Conservation (phyloP, 257 asterid species). For the Apocynum venetum region DNA sequence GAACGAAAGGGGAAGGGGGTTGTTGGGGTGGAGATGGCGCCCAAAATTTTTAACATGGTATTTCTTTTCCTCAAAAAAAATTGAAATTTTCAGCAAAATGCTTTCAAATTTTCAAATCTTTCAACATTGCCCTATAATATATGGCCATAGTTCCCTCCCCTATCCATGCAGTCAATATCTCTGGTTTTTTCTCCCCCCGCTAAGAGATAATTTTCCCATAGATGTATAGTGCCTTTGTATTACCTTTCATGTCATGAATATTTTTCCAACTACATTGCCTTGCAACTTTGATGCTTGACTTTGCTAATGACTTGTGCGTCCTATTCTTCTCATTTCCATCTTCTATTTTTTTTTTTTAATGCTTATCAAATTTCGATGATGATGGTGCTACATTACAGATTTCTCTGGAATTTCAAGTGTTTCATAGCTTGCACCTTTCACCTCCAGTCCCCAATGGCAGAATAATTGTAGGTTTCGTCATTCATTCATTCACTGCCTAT, state of each 20-base stretch:
- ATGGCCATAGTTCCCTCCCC: too few relatives aligned
- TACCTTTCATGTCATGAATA: not conserved
- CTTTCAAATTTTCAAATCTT: too few relatives aligned
- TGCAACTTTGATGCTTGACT: not conserved
- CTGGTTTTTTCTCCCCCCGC: not conserved
- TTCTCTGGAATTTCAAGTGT: slow-evolving; percentile 72
- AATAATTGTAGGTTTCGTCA: slow-evolving; percentile 52
- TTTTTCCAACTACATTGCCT: not conserved
- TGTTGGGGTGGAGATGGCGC: not conserved
- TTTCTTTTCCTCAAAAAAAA: not conserved
- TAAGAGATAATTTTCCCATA: not conserved
- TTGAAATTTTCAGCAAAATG: too few relatives aligned
- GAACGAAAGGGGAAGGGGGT: not conserved
- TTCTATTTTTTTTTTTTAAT: not conserved
- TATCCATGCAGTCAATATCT: not conserved
- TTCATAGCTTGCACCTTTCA: slow-evolving; percentile 73
- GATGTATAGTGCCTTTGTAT: not conserved
- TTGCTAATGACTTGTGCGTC: not conserved
- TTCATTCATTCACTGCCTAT: not conserved
- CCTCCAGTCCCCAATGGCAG: slow-evolving; percentile 44
- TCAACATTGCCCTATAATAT: too few relatives aligned
- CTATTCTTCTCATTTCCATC: not conserved
- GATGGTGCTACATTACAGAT: slow-evolving; percentile 44
- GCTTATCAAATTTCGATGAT: not conserved
- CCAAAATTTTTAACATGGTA: not conserved